Base-by-base conservation (phyloP, 2,329 filamentous ascomycete species). In the Magnaporthiopsis poae region DNA sequence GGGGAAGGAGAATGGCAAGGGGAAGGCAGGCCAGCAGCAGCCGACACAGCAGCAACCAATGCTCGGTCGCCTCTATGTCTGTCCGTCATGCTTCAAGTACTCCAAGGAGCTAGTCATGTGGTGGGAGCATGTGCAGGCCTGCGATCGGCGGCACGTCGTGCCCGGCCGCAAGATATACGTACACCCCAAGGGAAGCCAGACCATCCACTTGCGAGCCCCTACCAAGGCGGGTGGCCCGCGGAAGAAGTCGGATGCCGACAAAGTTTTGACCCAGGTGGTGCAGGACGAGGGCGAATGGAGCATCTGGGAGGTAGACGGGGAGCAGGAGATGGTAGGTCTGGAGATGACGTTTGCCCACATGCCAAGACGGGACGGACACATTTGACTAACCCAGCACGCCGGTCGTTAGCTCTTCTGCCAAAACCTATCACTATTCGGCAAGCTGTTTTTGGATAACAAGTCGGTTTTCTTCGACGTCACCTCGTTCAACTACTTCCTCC, bases 401-500 rank as follows among this genome's bases (percentile, higher is more conserved):
- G 8, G 21, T 29, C 4, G n/a, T 5, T 68, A 88, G 84, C 84
- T 97, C 36, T 98, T 96, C 76, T 93, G 92, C 71, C 95, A 98
- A 78, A 96, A 97, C 72, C 84, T 99, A 15, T 97, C 91, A 12
- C 88, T 99, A 62, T 97, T 98, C 76, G 93, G 92, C 35, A 99
- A 98, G 78, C 86, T 99, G 61, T 99, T 98, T 77, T 89, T 99
- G 70, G 93, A 98, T 77, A 96, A 96, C 74, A 99, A 99, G 75
- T 96, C 92, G 9, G 93, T 99, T 71, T 98, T 97, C 79, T 99
- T 96, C 80, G 95, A 99, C 74, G 93, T 97, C 62, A 87, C 88
- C 5, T 91, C 90, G 65, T 99, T 99, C 79, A 88, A 96, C 71
- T 99, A 96, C 81, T 98, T 96, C 76, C 85, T 96, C 5, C 87